Base-by-base conservation (phyloP, 306 rosid species). In the Vachellia collinsii region DNA sequence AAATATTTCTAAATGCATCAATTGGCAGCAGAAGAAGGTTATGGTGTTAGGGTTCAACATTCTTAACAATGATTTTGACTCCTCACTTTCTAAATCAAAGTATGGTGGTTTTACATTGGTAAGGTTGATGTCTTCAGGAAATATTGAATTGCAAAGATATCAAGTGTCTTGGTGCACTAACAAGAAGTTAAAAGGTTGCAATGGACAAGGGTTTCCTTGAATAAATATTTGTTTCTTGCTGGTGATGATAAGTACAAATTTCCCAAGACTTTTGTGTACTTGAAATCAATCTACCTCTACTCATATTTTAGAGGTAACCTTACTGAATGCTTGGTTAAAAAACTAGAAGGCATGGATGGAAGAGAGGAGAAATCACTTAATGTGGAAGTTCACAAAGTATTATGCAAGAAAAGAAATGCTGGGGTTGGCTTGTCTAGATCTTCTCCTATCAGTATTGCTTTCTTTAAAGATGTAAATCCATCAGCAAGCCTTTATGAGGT, bases 1-100 rank as follows among this genome's bases (percentile, higher is more conserved):
- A 71, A 84, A 83, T 59, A 87, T 92, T 86, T 87, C 92, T 20
- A 86, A 88, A 78, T 92, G 97, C 93, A 66, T 89, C 77, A 86
- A 86, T 80, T 87, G 89, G 94, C 93, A 88, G 79, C 89, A 86
- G 47, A 89, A 88, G 89, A 92, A 86, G 79, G 94, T 90, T 88
- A 88, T 38, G 6, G 42, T 38, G 5, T 38, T 38, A 3, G 42
- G 42, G 6, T 38, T 38, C 4, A 38, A 3, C 67, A 83, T 90
- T 78, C 22, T 90, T 53, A 85, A 77, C 73, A 80, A 78, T 42
- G 89, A 78, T 72, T 54, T 89, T 36, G 85, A 90, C 54, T 69
- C 84, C 22, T 74, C 73, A 83, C 85, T 87, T 47, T 53, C 71
- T 66, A 90, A 82, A 64, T 84, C 88, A 6, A 85, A 87, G 56